phyloP scores from a whole-genome alignment of 805 yeast genomes.

The Jamesozyma spencerorum region DNA sequence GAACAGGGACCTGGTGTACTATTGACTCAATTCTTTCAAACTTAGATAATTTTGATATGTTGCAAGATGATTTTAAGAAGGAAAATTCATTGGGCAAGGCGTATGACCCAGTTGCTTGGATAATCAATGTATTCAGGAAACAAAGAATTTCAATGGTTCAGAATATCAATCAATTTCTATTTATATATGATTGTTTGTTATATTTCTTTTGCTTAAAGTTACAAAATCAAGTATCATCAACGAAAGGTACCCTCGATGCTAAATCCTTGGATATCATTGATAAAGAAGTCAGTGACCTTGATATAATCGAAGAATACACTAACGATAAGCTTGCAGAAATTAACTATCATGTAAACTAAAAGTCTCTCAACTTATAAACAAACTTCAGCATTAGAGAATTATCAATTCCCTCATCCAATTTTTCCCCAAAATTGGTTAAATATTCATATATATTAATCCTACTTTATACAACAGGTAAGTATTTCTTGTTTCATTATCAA shows the following conservation, averaged over 20 bases:
- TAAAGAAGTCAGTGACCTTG: slow-evolving; percentile 2
- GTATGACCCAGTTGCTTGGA: slow-evolving; percentile 50
- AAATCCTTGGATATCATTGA: not conserved
- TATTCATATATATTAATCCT: no score
- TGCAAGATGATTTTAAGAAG: slow-evolving; percentile 13
- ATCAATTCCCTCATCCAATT: no score
- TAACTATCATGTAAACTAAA: no score
- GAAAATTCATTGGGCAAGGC: slow-evolving; percentile 5
- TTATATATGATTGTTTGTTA: slow-evolving; percentile 56
- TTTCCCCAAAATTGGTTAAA: no score
- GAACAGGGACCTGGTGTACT: slow-evolving; percentile 84
- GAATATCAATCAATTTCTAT: slow-evolving; percentile 61
- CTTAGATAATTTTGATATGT: slow-evolving; percentile 15
- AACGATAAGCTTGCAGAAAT: no score
- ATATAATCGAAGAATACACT: slow-evolving; percentile 1
- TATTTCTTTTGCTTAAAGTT: slow-evolving; percentile 20
- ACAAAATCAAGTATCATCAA: slow-evolving; percentile 8
- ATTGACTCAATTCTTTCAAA: slow-evolving; percentile 50
- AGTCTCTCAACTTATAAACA: no score
- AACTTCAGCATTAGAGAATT: no score
- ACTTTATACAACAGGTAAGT: no score
- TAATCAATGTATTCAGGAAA: slow-evolving; percentile 56
- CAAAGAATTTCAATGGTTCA: slow-evolving; percentile 83
- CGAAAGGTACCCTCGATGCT: not conserved
- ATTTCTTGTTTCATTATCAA: not conserved